Conservation (phyloP, 140 eudicot genomes). For the Cichorium intybus region DNA sequence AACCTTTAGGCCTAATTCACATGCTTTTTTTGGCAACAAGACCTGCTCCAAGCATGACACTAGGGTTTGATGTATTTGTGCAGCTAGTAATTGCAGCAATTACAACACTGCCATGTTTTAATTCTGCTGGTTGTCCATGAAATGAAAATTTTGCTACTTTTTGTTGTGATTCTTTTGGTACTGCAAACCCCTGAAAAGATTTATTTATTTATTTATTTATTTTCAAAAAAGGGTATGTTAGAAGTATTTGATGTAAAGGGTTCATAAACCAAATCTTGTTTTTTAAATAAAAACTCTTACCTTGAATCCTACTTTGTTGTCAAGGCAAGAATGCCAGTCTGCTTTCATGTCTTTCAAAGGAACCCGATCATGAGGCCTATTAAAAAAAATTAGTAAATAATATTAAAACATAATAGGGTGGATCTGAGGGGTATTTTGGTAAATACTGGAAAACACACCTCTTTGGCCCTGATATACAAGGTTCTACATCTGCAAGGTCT, state of each 20-base stretch:
- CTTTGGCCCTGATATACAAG: slow-evolving; percentile 96
- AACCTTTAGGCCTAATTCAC: slow-evolving; percentile 91
- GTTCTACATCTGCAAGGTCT: slow-evolving; percentile 85
- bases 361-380: slow-evolving; percentile 97
- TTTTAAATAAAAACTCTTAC: too few relatives aligned
- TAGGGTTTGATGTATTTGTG: slow-evolving; percentile 99
- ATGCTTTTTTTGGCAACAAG: slow-evolving; percentile 97
- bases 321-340: slow-evolving; percentile 96
- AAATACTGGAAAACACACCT: slow-evolving; percentile 52
- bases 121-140: slow-evolving; percentile 91
- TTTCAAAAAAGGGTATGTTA: slow-evolving; percentile 4
- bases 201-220: too few relatives aligned
- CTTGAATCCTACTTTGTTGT: slow-evolving; percentile 93
- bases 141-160: slow-evolving; percentile 77
- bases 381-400: slow-evolving; percentile 20
- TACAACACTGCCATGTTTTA: slow-evolving; percentile 94
- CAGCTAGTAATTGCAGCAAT: slow-evolving; percentile 99
- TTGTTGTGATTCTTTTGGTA: slow-evolving; percentile 86
- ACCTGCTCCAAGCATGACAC: slow-evolving; percentile 99
- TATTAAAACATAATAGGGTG: too few relatives aligned
- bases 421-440: too few relatives aligned
- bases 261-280: too few relatives aligned
- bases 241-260: too few relatives aligned
- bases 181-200: slow-evolving; percentile 96
- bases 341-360: slow-evolving; percentile 90